Conservation (phyloP, 257 asterid species). For the Penstemon davidsonii region DNA sequence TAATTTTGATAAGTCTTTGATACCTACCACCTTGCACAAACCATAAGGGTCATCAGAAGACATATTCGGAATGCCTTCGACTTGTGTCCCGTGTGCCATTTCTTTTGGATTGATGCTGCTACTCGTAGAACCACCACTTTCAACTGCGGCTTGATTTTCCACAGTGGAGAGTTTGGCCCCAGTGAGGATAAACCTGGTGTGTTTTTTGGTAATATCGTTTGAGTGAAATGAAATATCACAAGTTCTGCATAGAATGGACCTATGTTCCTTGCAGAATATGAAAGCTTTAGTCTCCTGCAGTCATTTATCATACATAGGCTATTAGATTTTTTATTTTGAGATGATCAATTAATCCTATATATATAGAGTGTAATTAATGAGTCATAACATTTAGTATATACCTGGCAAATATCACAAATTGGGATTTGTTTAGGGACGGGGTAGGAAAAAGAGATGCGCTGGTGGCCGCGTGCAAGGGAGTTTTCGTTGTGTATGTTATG, state of each 20-base stretch:
- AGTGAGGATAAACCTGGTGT: conserved; percentile 1
- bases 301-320: background rate
- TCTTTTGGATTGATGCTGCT: background rate
- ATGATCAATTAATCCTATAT: background rate
- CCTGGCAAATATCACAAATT: conserved; percentile 14
- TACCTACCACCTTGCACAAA: conserved; percentile 2
- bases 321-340: background rate
- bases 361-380: too few relatives aligned
- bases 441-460: background rate
- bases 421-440: background rate
- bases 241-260: conserved; percentile 4
- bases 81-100: background rate
- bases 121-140: conserved; percentile 5
- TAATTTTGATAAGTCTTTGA: background rate
- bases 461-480: background rate
- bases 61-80: background rate
- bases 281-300: conserved; percentile 10
- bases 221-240: background rate
- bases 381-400: background rate
- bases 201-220: background rate
- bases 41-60: conserved; percentile 15
- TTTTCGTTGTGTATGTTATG: background rate
- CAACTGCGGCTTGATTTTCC: background rate
- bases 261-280: conserved; percentile 13
- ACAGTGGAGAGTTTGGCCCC: background rate